Conservation (phyloP, 768 basidiomycete genomes). For the Hydnum rufescens region DNA sequence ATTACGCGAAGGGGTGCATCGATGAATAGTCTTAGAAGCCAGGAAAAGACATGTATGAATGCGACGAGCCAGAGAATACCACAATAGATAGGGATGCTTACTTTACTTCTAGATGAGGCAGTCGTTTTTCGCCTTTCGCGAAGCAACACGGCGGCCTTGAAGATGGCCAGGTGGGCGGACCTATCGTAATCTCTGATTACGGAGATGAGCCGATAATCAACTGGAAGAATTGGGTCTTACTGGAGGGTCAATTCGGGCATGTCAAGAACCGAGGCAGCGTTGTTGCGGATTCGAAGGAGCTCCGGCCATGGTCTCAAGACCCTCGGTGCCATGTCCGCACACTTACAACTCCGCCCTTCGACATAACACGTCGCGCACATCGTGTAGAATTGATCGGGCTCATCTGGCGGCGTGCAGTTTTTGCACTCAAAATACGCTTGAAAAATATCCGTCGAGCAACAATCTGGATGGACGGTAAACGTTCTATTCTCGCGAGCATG, state of each 20-base stretch:
- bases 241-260: background rate
- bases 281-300: background rate
- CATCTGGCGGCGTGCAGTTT: constrained; percentile 21
- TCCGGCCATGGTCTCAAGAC: background rate
- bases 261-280: background rate
- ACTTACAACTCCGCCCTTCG: constrained; percentile 57
- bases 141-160: background rate
- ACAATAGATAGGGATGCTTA: no score
- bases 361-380: constrained; percentile 56
- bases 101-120: background rate
- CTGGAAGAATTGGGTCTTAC: background rate
- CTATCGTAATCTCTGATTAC: no score
- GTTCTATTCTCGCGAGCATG: background rate
- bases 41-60: no score
- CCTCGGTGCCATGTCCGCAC: constrained; percentile 34
- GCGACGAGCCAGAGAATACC: no score
- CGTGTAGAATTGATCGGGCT: constrained; percentile 14
- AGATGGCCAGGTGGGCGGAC: background rate
- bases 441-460: constrained; percentile 66
- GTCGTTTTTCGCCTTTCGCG: background rate
- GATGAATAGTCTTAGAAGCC: no score
- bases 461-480: constrained; percentile 33
- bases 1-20: no score
- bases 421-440: constrained; percentile 61
- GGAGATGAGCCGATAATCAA: background rate